These are phyloP conservation scores for Stemphylium lycopersici DNA, from an alignment of 2,329 filamentous ascomycete genomes.

Conservation along the genomic window DNA sequence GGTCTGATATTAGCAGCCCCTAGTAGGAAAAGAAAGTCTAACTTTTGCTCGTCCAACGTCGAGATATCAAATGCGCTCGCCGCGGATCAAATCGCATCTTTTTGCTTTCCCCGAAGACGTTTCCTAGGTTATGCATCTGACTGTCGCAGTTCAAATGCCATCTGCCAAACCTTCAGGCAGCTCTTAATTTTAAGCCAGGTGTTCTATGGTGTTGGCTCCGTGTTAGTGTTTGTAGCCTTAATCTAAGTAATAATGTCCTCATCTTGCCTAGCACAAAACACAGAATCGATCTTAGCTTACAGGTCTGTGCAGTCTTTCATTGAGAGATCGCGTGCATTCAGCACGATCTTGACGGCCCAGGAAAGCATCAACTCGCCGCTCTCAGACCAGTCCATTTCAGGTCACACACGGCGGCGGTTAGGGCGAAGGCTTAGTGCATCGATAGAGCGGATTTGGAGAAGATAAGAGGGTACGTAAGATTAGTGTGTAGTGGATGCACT, in stretches of 20 bases:
- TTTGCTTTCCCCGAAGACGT: background rate
- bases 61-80: background rate
- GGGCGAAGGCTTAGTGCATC: too few relatives aligned
- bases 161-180: too few relatives aligned
- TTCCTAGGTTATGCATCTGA: background rate
- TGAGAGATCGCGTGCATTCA: background rate
- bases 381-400: background rate
- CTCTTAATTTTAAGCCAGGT: too few relatives aligned
- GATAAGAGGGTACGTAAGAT: too few relatives aligned
- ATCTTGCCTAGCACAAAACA: background rate
- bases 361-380: background rate
- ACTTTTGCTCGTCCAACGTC: background rate
- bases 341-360: background rate
- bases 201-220: too few relatives aligned
- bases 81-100: background rate
- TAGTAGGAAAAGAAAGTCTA: background rate
- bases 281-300: background rate
- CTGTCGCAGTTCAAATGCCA: background rate
- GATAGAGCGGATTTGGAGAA: too few relatives aligned
- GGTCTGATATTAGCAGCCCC: background rate
- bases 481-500: too few relatives aligned
- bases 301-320: background rate
- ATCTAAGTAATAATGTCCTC: background rate
- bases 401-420: too few relatives aligned
- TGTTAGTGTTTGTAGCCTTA: background rate